These are phyloP conservation scores for Orobanche coerulescens DNA, from an alignment of 257 asterid genomes.

Conservation along the genomic window DNA sequence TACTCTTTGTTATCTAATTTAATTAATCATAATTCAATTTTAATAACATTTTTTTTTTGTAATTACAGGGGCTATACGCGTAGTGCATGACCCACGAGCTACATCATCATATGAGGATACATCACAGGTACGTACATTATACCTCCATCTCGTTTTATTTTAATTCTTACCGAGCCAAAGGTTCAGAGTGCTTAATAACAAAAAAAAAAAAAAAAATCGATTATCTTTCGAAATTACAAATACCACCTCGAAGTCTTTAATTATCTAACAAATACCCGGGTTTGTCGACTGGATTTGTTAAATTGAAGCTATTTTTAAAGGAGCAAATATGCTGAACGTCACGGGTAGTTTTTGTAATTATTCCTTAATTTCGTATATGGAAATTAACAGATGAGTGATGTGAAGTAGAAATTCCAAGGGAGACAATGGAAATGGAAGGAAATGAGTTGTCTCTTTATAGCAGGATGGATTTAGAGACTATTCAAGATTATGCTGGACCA, in stretches of 20 bases:
- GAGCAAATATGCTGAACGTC: too few species aligned
- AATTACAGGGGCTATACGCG: slow-evolving; percentile 15
- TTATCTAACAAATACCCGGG: too few species aligned
- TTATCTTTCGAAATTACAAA: too few species aligned
- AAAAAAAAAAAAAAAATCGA: too few species aligned
- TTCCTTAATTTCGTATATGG: background rate
- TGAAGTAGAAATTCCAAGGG: background rate
- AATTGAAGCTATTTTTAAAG: too few species aligned
- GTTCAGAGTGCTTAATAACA: too few species aligned
- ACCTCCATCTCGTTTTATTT: background rate
- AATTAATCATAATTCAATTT: background rate
- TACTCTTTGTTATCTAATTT: background rate
- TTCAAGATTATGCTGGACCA: slow-evolving; percentile 33
- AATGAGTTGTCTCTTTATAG: slow-evolving; percentile 4
- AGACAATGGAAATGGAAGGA: background rate
- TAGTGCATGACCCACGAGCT: slow-evolving; percentile 22
- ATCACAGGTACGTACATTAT: slow-evolving; percentile 25
- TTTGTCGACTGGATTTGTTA: too few species aligned
- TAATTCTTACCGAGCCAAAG: too few species aligned
- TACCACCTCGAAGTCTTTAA: too few species aligned
- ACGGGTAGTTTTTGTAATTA: too few species aligned
- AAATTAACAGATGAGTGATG: slow-evolving; percentile 12
- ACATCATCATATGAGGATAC: slow-evolving; percentile 8
- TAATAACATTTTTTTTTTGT: background rate
- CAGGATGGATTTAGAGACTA: slow-evolving; percentile 33